phyloP scores from a whole-genome alignment of 2,329 filamentous ascomycete genomes.

The Calonectria fujianensis region DNA sequence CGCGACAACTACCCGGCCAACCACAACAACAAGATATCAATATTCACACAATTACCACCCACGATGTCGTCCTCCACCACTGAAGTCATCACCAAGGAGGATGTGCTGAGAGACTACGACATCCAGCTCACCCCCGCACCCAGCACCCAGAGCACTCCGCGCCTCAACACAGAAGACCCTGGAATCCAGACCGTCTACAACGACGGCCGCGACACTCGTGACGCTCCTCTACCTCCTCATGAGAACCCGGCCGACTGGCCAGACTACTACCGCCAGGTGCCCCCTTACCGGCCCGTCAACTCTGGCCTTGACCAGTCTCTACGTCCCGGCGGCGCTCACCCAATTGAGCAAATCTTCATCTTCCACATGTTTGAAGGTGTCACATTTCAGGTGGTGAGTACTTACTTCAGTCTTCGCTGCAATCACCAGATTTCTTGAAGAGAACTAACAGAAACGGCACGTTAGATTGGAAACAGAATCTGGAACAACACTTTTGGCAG shows the following conservation, averaged over 20 bases:
- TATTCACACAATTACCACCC: not conserved
- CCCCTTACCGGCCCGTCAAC: conserved; percentile 35
- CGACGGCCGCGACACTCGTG: not conserved
- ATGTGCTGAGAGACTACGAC: conserved; percentile 38
- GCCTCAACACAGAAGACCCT: not conserved
- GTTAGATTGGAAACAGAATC: conserved; percentile 33
- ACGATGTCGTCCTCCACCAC: conserved; percentile 34
- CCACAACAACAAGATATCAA: not conserved
- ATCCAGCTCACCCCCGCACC: conserved; percentile 30
- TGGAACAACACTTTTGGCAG: conserved; percentile 38
- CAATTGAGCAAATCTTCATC: conserved; percentile 27
- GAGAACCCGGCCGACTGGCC: conserved; percentile 36
- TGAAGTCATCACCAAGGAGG: conserved; percentile 27
- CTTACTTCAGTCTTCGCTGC: not conserved
- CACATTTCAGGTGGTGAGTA: conserved; percentile 29
- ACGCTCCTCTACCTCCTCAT: conserved; percentile 21
- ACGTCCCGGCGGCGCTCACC: conserved; percentile 30
- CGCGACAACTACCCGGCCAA: not conserved
- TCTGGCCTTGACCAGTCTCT: conserved; percentile 18
- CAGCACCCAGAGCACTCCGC: conserved; percentile 10
- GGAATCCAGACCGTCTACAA: not conserved
- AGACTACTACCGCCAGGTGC: conserved; percentile 37
- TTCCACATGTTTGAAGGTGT: conserved; percentile 40
- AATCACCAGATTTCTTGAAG: not conserved
- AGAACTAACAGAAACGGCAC: not conserved